Percentiles rank a stretch among this genome's conserved stretches.
Evolutionary conservation across 306 rosid species (phyloP).

Genomic region (Quercus aquifolioides): DNA sequence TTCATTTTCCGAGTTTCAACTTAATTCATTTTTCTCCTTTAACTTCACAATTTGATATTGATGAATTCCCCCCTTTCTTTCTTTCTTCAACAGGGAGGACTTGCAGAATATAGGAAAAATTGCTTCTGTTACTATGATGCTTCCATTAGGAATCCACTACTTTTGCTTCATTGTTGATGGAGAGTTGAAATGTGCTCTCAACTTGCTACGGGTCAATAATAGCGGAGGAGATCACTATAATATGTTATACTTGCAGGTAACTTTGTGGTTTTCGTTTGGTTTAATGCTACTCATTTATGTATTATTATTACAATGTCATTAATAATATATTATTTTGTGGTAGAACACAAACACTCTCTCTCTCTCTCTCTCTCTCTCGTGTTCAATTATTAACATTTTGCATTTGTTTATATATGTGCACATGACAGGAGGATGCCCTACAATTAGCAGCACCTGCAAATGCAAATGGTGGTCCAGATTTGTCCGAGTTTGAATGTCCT

Average conservation of each 20-base stretch:
- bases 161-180: conserved; percentile 84
- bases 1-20: background rate
- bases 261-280: background rate
- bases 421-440: conserved; percentile 51
- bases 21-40: conserved; percentile 6
- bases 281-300: background rate
- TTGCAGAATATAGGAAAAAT: conserved; percentile 42
- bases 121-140: conserved; percentile 45
- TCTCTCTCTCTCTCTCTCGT: no score
- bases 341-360: background rate
- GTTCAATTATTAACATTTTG: background rate
- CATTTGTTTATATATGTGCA: background rate
- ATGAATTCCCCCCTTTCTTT: conserved; percentile 12
- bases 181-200: conserved; percentile 61
- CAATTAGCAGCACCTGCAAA: conserved; percentile 27
- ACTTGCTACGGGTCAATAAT: conserved; percentile 50
- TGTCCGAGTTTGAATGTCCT: conserved; percentile 49
- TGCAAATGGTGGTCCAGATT: conserved; percentile 27
- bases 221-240: conserved; percentile 55
- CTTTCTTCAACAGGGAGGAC: conserved; percentile 48
- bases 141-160: conserved; percentile 62
- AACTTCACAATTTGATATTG: conserved; percentile 8
- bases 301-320: background rate
- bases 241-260: conserved; percentile 82
- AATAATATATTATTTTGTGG: background rate